A percentile compares a stretch with the other conserved stretches of the same genome.
Conservation (phyloP, 306 rosid genomes). For the Ormosia emarginata region DNA sequence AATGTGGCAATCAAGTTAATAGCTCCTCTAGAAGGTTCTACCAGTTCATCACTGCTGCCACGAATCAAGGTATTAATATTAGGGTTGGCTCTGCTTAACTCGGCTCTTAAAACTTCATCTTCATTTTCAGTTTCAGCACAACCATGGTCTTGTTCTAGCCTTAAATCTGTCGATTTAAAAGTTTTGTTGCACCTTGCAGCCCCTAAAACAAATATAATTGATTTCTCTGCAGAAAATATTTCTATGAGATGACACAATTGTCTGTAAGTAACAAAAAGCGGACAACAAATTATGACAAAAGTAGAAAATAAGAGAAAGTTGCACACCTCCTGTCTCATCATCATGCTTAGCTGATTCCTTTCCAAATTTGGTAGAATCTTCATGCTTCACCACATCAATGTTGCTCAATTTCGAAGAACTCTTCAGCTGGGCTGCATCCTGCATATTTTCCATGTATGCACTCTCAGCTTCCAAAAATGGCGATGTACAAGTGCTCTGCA, state of each 20-base stretch:
- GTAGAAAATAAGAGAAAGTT: slow-evolving; percentile 4
- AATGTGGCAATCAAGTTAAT: slow-evolving; percentile 55
- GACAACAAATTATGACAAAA: background rate
- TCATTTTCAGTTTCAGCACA: slow-evolving; percentile 23
- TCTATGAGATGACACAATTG: slow-evolving; percentile 9
- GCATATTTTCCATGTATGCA: slow-evolving; percentile 45
- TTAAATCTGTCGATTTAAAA: slow-evolving; percentile 21
- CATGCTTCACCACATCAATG: slow-evolving; percentile 28
- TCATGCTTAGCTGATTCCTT: slow-evolving; percentile 29
- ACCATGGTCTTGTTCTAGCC: slow-evolving; percentile 18
- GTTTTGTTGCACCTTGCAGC: slow-evolving; percentile 30
- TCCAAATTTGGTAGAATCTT: slow-evolving; percentile 25
- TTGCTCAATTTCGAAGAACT: slow-evolving; percentile 40
- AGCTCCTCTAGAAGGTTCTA: slow-evolving; percentile 39
- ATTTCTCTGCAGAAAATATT: slow-evolving; percentile 37
- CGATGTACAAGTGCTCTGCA: slow-evolving; percentile 57
- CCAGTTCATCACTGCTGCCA: slow-evolving; percentile 17
- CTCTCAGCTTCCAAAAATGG: slow-evolving; percentile 53
- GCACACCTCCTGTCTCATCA: slow-evolving; percentile 38
- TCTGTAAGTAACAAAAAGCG: background rate
- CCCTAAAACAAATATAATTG: slow-evolving; percentile 32
- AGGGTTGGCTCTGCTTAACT: slow-evolving; percentile 22
- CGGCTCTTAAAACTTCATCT: slow-evolving; percentile 25
- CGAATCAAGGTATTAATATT: slow-evolving; percentile 1
- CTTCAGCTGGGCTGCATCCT: slow-evolving; percentile 36